phyloP scores from a whole-genome alignment of 1,139 yeast species.

The Trichomonascaceae sp. region DNA sequence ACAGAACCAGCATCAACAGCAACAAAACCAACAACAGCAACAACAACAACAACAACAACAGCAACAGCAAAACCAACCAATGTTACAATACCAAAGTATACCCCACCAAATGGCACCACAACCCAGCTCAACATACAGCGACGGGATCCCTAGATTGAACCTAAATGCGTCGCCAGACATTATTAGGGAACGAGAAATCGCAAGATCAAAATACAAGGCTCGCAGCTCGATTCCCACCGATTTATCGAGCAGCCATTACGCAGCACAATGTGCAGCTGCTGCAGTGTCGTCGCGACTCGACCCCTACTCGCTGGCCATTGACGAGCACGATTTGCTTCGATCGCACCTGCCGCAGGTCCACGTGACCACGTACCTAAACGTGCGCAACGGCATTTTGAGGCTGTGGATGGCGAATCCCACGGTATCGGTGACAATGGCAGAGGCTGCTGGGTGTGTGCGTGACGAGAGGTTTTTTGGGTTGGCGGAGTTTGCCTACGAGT shows the following conservation, averaged over 20 bases:
- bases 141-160: no score
- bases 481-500: conserved; percentile 32
- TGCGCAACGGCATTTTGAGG: conserved; percentile 30
- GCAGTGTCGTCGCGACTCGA: conserved; percentile 30
- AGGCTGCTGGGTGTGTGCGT: conserved; percentile 33
- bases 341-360: conserved; percentile 24
- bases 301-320: conserved; percentile 25
- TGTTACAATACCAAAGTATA: no score
- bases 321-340: conserved; percentile 27
- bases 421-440: conserved; percentile 28
- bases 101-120: no score
- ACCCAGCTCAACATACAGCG: no score
- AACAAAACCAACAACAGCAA: no score
- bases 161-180: no score
- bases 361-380: conserved; percentile 30
- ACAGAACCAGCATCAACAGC: no score
- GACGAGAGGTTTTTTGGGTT: conserved; percentile 28
- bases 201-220: conserved; percentile 24
- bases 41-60: no score
- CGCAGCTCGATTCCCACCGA: conserved; percentile 30
- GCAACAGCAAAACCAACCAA: no score
- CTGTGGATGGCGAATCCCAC: conserved; percentile 33
- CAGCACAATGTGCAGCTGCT: conserved; percentile 30
- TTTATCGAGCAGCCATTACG: conserved; percentile 24
- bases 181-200: no score